Evolutionary conservation across 2,329 filamentous ascomycete species (phyloP).

Genomic region (Fusarium armeniacum): DNA sequence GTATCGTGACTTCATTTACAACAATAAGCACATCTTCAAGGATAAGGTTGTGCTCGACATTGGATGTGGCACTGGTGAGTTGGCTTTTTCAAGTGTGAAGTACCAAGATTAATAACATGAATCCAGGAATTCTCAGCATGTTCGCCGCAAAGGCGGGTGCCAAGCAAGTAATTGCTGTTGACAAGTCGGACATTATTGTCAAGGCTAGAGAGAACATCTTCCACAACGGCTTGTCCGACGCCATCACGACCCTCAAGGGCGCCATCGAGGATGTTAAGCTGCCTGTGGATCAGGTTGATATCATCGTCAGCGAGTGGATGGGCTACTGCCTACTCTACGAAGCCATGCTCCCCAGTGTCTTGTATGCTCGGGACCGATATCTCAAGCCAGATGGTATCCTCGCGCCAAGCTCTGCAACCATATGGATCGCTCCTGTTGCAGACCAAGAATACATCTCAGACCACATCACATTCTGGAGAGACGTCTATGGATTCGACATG

Average conservation of each 20-base stretch:
- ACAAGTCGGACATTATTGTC: conserved; percentile 91
- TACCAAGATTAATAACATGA: conserved; percentile 1
- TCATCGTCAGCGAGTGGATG: conserved; percentile 99
- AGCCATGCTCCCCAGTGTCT: conserved; percentile 93
- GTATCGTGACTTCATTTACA: conserved; percentile 95
- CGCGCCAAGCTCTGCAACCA: conserved; percentile 86
- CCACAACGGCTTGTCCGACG: conserved; percentile 79
- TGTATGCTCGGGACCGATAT: conserved; percentile 90
- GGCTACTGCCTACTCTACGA: conserved; percentile 94
- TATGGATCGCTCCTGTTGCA: conserved; percentile 84
- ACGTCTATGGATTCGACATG: conserved; percentile 97
- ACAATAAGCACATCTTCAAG: conserved; percentile 87
- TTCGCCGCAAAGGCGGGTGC: conserved; percentile 94
- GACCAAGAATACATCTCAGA: conserved; percentile 84
- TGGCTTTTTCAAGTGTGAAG: conserved; percentile 13
- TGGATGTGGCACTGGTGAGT: conserved; percentile 79
- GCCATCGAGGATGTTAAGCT: conserved; percentile 89
- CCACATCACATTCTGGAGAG: conserved; percentile 86
- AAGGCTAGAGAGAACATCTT: conserved; percentile 89
- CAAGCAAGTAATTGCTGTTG: conserved; percentile 87
- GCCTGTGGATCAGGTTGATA: conserved; percentile 85
- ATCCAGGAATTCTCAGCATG: conserved; percentile 85
- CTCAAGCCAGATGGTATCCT: conserved; percentile 84
- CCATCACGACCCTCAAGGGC: conserved; percentile 84
- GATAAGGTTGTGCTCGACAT: conserved; percentile 92